Conservation (phyloP, 495 filamentous ascomycete genomes). For the Cudoniella acicularis region DNA sequence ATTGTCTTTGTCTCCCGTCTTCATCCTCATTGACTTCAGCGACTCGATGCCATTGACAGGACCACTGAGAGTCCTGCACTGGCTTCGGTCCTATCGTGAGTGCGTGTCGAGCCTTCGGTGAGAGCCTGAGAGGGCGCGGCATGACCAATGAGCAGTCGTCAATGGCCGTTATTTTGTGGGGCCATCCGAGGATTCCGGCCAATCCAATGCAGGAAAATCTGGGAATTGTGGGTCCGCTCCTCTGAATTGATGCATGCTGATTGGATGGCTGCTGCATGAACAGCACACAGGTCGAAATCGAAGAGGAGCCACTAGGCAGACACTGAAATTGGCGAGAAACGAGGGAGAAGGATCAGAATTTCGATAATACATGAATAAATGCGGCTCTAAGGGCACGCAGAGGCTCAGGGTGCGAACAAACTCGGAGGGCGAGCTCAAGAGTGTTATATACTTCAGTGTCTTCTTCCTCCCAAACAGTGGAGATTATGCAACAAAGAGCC, state of each 20-base stretch:
- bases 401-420: conserved; percentile 45
- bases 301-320: not conserved
- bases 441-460: conserved; percentile 12
- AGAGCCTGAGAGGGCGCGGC: no score
- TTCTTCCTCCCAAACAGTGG: conserved; percentile 7
- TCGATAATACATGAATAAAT: not conserved
- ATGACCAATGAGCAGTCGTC: no score
- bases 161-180: not conserved
- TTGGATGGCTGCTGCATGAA: not conserved
- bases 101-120: not conserved
- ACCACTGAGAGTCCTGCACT: not conserved
- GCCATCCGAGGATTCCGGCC: not conserved
- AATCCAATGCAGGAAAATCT: not conserved
- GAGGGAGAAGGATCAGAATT: not conserved
- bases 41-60: no score
- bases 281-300: not conserved
- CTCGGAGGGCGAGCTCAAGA: conserved; percentile 41
- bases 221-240: not conserved
- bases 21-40: no score
- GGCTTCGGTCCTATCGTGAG: not conserved
- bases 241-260: not conserved
- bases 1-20: no score
- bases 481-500: conserved; percentile 14
- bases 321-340: not conserved
- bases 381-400: not conserved